These are phyloP conservation scores for Chytriomyces sp. DNA, from an alignment of 192 early-diverging fungal genomes.

Conservation along the genomic window DNA sequence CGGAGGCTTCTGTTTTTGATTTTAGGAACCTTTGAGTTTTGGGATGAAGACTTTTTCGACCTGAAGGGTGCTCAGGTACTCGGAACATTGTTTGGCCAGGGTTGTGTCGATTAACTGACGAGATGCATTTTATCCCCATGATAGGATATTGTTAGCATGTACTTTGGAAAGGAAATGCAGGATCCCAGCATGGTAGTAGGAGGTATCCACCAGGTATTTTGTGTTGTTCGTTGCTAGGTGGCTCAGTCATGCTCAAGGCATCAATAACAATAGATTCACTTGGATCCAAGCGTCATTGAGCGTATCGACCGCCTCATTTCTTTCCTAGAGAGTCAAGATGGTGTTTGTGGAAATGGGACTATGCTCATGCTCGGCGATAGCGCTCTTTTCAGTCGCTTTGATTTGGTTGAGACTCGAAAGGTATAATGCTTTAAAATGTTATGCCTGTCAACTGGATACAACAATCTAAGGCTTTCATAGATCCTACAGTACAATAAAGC, in stretches of 20 bases:
- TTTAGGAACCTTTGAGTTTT: conserved; percentile 55
- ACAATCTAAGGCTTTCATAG: conserved; percentile 28
- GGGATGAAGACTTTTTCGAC: conserved; percentile 66
- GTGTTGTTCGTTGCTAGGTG: neutral
- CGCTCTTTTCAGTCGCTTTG: conserved; percentile 53
- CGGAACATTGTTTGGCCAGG: neutral
- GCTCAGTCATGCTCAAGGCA: neutral
- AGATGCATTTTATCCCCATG: neutral
- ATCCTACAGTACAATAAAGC: conserved; percentile 59
- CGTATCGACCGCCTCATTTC: conserved; percentile 63
- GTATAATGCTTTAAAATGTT: conserved; percentile 30
- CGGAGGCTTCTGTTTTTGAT: no score
- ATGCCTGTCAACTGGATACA: neutral
- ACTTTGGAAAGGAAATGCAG: conserved; percentile 47
- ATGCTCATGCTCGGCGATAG: conserved; percentile 62
- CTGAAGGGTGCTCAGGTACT: conserved; percentile 58
- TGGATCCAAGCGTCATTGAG: conserved; percentile 49
- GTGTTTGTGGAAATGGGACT: conserved; percentile 63
- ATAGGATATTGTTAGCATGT: conserved; percentile 52
- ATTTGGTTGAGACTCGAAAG: conserved; percentile 60
- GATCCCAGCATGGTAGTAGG: conserved; percentile 54
- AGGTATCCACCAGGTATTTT: conserved; percentile 55
- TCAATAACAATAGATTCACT: conserved; percentile 37
- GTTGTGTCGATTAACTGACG: neutral
- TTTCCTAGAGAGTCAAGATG: conserved; percentile 60